Evolutionary conservation across 2,329 filamentous ascomycete species (phyloP).

Genomic region (Emmonsiellopsis sp.): DNA sequence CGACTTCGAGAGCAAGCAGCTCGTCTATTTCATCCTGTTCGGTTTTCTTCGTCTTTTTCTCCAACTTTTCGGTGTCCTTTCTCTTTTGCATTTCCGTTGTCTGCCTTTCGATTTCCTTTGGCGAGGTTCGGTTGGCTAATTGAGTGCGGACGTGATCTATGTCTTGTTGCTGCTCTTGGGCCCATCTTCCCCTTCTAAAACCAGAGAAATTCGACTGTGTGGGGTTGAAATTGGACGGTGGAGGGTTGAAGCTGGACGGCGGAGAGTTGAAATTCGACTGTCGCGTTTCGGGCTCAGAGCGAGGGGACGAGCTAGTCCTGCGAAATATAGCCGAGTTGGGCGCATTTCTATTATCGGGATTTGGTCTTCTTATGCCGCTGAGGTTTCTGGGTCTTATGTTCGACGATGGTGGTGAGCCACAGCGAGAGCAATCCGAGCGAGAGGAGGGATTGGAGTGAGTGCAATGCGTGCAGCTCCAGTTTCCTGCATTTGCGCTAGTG

Average conservation of each 20-base stretch:
- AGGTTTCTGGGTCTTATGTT: neutral
- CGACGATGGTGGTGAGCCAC: neutral
- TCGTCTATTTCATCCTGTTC: neutral
- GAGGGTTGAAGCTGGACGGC: no score
- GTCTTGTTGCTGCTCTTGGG: neutral
- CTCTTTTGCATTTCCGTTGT: no score
- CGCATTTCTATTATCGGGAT: neutral
- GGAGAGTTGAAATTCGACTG: no score
- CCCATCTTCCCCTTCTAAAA: conserved; percentile 1
- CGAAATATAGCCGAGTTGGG: neutral
- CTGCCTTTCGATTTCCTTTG: neutral
- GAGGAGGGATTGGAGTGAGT: neutral
- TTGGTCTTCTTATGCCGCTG: neutral
- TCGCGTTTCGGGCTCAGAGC: neutral
- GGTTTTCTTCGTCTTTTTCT: neutral
- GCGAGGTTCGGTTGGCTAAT: neutral
- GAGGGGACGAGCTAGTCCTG: neutral
- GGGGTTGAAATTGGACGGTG: no score
- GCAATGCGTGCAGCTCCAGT: neutral
- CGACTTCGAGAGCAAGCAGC: neutral
- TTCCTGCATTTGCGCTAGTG: neutral
- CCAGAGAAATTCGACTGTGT: neutral
- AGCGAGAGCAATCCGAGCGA: no score
- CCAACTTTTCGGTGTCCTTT: neutral
- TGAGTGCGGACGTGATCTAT: neutral